Evolutionary conservation across 768 basidiomycete species (phyloP).

Genomic region (Amanita jacksonii): DNA sequence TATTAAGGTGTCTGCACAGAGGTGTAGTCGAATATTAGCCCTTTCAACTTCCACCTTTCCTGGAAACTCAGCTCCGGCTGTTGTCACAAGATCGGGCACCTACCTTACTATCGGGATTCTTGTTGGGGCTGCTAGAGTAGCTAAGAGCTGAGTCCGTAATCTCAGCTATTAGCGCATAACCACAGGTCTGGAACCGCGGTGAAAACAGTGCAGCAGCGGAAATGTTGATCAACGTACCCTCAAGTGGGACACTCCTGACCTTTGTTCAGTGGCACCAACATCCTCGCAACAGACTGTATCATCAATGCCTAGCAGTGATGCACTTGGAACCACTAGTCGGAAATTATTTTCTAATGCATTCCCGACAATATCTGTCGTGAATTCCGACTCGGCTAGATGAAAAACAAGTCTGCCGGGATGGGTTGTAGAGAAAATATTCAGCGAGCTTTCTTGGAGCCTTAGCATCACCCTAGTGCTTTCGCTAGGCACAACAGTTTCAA

Average conservation of each 20-base stretch:
- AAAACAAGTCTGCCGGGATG: conserved; percentile 60
- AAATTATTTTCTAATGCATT: conserved; percentile 49
- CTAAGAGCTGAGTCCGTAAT: background rate
- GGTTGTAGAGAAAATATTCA: conserved; percentile 47
- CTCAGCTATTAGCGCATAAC: conserved; percentile 44
- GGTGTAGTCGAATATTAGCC: conserved; percentile 46
- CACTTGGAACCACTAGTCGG: conserved; percentile 34
- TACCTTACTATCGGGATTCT: conserved; percentile 3
- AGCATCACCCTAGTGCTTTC: conserved; percentile 73
- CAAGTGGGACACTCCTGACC: conserved; percentile 45
- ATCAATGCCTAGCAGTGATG: conserved; percentile 38
- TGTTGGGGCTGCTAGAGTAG: background rate
- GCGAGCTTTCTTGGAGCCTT: conserved; percentile 54
- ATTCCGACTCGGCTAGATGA: conserved; percentile 55
- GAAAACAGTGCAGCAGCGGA: background rate
- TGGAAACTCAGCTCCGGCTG: background rate
- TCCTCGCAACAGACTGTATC: conserved; percentile 13
- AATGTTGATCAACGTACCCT: conserved; percentile 34
- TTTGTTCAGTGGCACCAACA: conserved; percentile 1
- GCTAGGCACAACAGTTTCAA: conserved; percentile 87
- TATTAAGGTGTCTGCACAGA: conserved; percentile 71
- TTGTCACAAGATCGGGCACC: background rate
- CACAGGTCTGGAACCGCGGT: conserved; percentile 17
- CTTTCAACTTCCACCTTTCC: conserved; percentile 46
- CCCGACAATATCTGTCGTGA: conserved; percentile 66